Evolutionary conservation across 202 grass and related monocot genomes (phyloP), one percentile per base, ranked within the genome.

Genomic region (Bolboschoenoplectus hybrid): DNA sequence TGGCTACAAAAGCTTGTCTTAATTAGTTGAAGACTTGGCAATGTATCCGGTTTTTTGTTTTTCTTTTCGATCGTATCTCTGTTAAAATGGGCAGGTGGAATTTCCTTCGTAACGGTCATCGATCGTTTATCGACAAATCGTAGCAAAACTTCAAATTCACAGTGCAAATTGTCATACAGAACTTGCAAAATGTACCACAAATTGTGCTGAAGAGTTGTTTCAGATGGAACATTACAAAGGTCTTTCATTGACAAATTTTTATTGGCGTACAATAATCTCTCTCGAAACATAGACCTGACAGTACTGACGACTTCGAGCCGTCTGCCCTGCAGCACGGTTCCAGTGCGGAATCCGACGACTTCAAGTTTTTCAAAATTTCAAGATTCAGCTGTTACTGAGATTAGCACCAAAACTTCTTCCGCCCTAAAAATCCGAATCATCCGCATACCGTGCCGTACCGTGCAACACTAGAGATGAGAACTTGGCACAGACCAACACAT

Each of bases 1-100:
- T 84, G 82, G 82, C 82, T 71, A 84, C 82, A 55, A 84, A 84
- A 69, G 82, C 65, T 84, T 71, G 65, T 84, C 71, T 71, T 84
- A 84, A 84, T 84, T 70, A 84, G 82, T 58, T 84, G 34, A 84
- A 84, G 64, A 71, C 82, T 84, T 84, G 47, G 65, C 66, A 84
- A 71, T 84, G 46, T 51, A 84, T 44, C 64, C 32, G 16, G 43
- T 70, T 84, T 66, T 69, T 83, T 67, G 39, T 64, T 44, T 60
- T 51, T 83, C 34, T 69, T 77, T 76, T 76, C 53, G 73, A 55
- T 76, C 6, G 35, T 40, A 16, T 58, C 32, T 79, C 52, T 79
- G 34, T 39, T 79, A 55, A 79, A 57, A 52, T 55, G 73, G 73
- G 32, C 73, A 36, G 73, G 34, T 16, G 32, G 26, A 55, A 39